A percentile compares a stretch with the other conserved stretches of the same genome.
phyloP scores from a whole-genome alignment of 768 basidiomycete species.

The Chalciporus piperatus region DNA sequence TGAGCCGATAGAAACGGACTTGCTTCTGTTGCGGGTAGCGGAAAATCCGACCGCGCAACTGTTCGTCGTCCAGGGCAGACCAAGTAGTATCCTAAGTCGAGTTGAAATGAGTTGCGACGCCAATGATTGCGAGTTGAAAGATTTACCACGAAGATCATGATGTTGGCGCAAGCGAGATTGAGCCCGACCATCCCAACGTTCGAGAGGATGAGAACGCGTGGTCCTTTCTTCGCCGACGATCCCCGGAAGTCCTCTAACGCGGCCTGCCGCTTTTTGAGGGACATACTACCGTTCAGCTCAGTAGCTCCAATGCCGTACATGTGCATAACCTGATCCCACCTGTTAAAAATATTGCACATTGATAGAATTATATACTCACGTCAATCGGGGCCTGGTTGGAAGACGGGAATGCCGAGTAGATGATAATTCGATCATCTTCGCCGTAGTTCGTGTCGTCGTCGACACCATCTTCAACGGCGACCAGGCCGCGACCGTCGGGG shows the following conservation, averaged over 20 bases:
- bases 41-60: conserved; percentile 16
- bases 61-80: conserved; percentile 20
- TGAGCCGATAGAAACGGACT: conserved; percentile 16
- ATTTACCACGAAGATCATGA: conserved; percentile 12
- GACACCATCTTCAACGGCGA: neutral
- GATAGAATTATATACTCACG: neutral
- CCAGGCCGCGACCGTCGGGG: neutral
- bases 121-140: neutral
- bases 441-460: neutral
- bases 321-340: conserved; percentile 4
- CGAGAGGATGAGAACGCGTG: conserved; percentile 13
- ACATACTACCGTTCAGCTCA: conserved; percentile 7
- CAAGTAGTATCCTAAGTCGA: conserved; percentile 18
- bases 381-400: neutral
- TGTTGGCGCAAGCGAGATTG: conserved; percentile 14
- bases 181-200: conserved; percentile 12
- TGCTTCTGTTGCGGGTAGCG: conserved; percentile 10
- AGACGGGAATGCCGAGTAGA: conserved; percentile 10
- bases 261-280: neutral
- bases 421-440: conserved; percentile 9
- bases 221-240: neutral
- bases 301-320: conserved; percentile 1
- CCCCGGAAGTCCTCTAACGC: neutral
- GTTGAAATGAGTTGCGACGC: no score
- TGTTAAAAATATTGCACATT: neutral